These are phyloP conservation scores for Ilyonectria destructans DNA, from an alignment of 2,329 filamentous ascomycete species.

Conservation along the genomic window DNA sequence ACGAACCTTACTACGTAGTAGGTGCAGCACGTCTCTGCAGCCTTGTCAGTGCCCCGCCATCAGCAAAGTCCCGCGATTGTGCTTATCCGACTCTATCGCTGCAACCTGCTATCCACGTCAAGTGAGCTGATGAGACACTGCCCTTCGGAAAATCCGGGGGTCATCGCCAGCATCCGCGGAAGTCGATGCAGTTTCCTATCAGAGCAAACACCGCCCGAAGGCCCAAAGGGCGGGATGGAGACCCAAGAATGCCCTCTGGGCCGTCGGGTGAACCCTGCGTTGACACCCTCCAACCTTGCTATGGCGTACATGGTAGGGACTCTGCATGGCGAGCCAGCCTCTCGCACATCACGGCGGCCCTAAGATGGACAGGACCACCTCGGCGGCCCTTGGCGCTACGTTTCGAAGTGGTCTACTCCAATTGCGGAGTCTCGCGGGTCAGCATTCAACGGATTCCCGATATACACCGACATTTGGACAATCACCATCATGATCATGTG, in stretches of 20 bases:
- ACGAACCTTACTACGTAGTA: conserved; percentile 33
- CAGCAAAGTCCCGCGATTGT: conserved; percentile 17
- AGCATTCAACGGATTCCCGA: conserved; percentile 25
- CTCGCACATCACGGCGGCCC: conserved; percentile 7
- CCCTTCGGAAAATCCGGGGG: conserved; percentile 17
- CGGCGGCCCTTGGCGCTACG: conserved; percentile 14
- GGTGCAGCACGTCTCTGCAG: conserved; percentile 44
- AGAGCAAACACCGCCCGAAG: conserved; percentile 10
- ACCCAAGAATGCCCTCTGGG: not conserved
- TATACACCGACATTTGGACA: conserved; percentile 50
- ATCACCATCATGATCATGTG: conserved; percentile 45
- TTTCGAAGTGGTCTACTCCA: conserved; percentile 25
- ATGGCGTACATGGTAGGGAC: conserved; percentile 12
- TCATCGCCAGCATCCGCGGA: conserved; percentile 2
- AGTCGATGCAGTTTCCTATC: conserved; percentile 13
- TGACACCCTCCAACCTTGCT: conserved; percentile 22
- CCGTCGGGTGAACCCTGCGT: conserved; percentile 22
- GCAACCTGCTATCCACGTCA: conserved; percentile 28
- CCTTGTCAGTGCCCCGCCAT: conserved; percentile 44
- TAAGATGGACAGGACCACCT: conserved; percentile 12
- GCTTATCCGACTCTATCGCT: conserved; percentile 11
- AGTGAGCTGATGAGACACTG: conserved; percentile 30
- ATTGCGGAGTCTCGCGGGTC: conserved; percentile 39
- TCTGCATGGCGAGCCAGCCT: conserved; percentile 5
- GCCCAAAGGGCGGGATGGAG: conserved; percentile 6